These are phyloP conservation scores for Sugiyamaella japonica DNA, from an alignment of 1,139 yeast species.

Conservation along the genomic window DNA sequence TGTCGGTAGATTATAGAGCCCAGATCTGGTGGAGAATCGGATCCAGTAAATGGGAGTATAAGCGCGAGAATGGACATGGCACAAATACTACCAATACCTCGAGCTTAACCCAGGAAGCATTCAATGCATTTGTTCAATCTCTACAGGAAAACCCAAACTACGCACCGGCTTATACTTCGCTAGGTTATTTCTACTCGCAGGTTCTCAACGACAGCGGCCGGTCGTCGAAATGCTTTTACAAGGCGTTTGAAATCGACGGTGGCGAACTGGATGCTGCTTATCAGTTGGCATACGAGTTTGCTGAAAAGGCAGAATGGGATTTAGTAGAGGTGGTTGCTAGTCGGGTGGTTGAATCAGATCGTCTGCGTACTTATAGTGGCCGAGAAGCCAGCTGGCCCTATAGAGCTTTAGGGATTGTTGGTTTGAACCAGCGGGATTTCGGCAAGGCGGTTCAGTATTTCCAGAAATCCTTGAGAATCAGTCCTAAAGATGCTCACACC, in stretches of 20 bases:
- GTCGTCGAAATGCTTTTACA: conserved; percentile 84
- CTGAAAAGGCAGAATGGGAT: conserved; percentile 75
- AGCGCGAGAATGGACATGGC: conserved; percentile 26
- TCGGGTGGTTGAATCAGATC: conserved; percentile 57
- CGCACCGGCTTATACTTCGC: conserved; percentile 76
- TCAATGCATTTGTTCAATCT: conserved; percentile 58
- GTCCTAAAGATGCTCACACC: conserved; percentile 66
- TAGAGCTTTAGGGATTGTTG: conserved; percentile 77
- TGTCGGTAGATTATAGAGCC: conserved; percentile 59
- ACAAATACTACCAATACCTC: neutral
- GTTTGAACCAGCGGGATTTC: conserved; percentile 70
- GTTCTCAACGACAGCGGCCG: conserved; percentile 59
- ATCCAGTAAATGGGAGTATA: conserved; percentile 49
- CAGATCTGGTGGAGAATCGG: conserved; percentile 72
- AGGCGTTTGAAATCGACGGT: conserved; percentile 84
- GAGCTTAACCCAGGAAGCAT: conserved; percentile 41
- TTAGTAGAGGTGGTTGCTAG: conserved; percentile 75
- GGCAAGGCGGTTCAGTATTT: conserved; percentile 84
- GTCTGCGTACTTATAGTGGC: conserved; percentile 43
- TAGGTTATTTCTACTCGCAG: conserved; percentile 69
- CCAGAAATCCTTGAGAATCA: conserved; percentile 76
- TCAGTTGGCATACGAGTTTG: conserved; percentile 65
- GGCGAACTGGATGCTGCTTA: conserved; percentile 75
- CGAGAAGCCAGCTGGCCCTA: conserved; percentile 74
- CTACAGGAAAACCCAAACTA: conserved; percentile 61